These are phyloP conservation scores for Xerophyta viscosa DNA, from an alignment of 106 monocot genomes.

Conservation along the genomic window DNA sequence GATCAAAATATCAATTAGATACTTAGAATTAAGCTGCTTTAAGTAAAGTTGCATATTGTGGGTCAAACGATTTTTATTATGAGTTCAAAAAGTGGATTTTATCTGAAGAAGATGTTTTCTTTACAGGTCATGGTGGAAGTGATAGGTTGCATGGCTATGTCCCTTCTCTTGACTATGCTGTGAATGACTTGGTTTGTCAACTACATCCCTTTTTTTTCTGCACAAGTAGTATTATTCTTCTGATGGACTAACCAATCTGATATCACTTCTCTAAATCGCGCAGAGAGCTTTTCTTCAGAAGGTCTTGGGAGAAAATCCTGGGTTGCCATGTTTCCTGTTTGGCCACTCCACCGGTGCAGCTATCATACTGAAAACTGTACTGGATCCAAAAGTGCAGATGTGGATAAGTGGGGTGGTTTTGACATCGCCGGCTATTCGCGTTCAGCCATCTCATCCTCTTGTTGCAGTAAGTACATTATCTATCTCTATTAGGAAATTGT, in stretches of 20 bases:
- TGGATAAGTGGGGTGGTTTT: constrained; percentile 50
- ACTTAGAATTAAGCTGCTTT: too few relatives aligned
- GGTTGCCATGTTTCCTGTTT: constrained; percentile 76
- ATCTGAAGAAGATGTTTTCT: too few relatives aligned
- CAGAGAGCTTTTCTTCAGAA: constrained; percentile 76
- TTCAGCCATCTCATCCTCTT: constrained; percentile 82
- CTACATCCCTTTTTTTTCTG: too few relatives aligned
- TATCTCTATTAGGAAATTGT: too few relatives aligned
- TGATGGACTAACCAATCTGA: too few relatives aligned
- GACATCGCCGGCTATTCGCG: constrained; percentile 75
- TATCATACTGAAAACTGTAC: constrained; percentile 59
- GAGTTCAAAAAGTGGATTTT: too few relatives aligned
- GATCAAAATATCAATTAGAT: too few relatives aligned
- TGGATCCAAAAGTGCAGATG: constrained; percentile 61
- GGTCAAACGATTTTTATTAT: too few relatives aligned
- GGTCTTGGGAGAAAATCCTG: constrained; percentile 49
- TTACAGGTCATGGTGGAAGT: constrained; percentile 91
- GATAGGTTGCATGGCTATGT: constrained; percentile 95
- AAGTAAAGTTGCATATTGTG: too few relatives aligned
- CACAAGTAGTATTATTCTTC: too few relatives aligned
- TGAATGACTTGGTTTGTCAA: constrained; percentile 64
- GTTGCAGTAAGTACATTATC: constrained; percentile 38
- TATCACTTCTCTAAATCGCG: background rate
- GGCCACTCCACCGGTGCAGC: constrained; percentile 90
- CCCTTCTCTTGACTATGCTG: constrained; percentile 85